phyloP scores from a whole-genome alignment of 345 rosid species.

The Boechera stricta region DNA sequence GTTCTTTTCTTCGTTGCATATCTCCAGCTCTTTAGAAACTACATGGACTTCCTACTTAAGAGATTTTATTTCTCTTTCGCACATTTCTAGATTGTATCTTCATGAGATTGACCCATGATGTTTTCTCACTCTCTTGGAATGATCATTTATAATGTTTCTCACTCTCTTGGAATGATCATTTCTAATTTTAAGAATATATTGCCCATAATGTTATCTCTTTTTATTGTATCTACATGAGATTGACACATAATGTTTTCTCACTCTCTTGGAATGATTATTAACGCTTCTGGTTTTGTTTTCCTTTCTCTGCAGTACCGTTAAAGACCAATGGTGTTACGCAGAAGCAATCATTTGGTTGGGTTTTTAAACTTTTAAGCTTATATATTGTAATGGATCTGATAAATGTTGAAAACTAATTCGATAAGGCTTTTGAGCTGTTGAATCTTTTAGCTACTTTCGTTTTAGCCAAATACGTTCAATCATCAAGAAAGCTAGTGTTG shows the following conservation, averaged over 20 bases:
- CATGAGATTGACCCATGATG: too few species aligned
- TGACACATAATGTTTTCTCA: background rate
- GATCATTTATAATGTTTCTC: too few species aligned
- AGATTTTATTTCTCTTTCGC: conserved; percentile 82
- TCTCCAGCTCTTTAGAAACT: conserved; percentile 81
- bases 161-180: too few species aligned
- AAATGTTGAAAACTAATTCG: conserved; percentile 1
- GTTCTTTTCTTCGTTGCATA: conserved; percentile 94
- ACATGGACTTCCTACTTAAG: conserved; percentile 85
- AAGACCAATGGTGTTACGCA: background rate
- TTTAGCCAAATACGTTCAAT: conserved; percentile 52
- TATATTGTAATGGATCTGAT: conserved; percentile 19
- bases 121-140: background rate
- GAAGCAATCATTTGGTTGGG: conserved; percentile 1
- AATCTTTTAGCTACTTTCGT: background rate
- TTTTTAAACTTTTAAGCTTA: background rate
- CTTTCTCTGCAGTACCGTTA: conserved; percentile 35
- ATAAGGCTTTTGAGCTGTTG: background rate
- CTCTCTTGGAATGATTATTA: background rate
- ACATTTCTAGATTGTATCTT: conserved; percentile 61
- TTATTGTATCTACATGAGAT: too few species aligned
- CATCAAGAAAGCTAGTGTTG: conserved; percentile 67
- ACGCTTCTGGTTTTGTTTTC: background rate
- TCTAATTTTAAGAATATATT: too few species aligned
- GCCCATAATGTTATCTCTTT: too few species aligned